Conservation (phyloP, 2,329 filamentous ascomycete species). For the Calonectria hongkongensis region DNA sequence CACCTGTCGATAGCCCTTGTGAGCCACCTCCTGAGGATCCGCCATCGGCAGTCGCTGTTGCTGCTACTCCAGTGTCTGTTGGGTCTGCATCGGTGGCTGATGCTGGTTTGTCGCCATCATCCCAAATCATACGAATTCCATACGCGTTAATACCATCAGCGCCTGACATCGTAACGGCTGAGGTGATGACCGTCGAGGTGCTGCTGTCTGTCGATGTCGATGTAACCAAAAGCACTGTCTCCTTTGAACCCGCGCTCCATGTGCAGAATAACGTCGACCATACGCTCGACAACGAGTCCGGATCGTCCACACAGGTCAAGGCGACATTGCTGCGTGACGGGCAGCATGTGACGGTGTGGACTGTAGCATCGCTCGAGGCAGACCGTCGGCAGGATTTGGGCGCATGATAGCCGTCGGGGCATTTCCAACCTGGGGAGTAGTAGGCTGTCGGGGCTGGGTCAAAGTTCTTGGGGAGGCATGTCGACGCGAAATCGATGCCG, state of each 20-base stretch:
- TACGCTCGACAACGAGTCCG: constrained; percentile 44
- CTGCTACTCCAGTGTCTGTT: constrained; percentile 10
- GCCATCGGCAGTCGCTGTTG: constrained; percentile 14
- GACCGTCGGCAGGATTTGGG: constrained; percentile 53
- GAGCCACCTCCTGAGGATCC: not conserved
- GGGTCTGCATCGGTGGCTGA: constrained; percentile 37
- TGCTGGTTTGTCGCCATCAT: constrained; percentile 53
- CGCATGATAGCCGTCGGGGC: constrained; percentile 57
- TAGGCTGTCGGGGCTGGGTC: constrained; percentile 51
- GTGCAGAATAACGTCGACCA: constrained; percentile 59
- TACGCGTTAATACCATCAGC: constrained; percentile 58
- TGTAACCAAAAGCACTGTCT: constrained; percentile 53
- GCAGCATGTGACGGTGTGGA: constrained; percentile 61
- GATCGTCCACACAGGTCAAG: constrained; percentile 56
- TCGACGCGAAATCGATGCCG: constrained; percentile 52
- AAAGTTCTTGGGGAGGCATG: constrained; percentile 57
- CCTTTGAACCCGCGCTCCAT: constrained; percentile 56
- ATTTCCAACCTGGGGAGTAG: constrained; percentile 58
- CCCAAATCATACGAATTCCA: constrained; percentile 60
- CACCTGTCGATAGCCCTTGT: constrained; percentile 49
- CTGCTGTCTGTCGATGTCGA: constrained; percentile 43
- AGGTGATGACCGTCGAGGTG: constrained; percentile 46
- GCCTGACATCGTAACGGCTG: constrained; percentile 45
- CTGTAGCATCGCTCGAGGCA: constrained; percentile 48
- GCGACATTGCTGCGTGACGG: constrained; percentile 53